A percentile compares a stretch with the other conserved stretches of the same genome.
phyloP scores from a whole-genome alignment of 2,329 filamentous ascomycete genomes.

The Fusarium sp. region DNA sequence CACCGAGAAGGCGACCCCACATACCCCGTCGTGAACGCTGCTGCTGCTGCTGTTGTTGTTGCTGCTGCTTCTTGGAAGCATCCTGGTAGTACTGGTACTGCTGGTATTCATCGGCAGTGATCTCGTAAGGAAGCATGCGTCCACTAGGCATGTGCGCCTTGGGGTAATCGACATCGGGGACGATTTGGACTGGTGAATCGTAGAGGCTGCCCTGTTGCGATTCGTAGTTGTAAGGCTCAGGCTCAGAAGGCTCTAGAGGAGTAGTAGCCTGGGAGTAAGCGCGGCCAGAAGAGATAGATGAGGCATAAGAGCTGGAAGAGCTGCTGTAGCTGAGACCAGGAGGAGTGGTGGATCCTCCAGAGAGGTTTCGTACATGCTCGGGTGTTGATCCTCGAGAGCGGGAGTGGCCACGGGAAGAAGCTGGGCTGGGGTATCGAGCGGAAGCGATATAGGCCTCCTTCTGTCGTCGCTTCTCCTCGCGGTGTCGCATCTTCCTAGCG shows the following conservation, averaged over 20 bases:
- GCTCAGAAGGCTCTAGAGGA: conserved; percentile 58
- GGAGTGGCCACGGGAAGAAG: conserved; percentile 58
- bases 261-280: conserved; percentile 64
- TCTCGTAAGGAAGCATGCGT: conserved; percentile 65
- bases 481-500: conserved; percentile 62
- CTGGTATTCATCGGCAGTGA: conserved; percentile 63
- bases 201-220: conserved; percentile 56
- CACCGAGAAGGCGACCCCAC: conserved; percentile 65
- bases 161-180: conserved; percentile 54
- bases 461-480: conserved; percentile 58
- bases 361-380: conserved; percentile 55
- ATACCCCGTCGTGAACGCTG: conserved; percentile 59
- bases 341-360: conserved; percentile 52
- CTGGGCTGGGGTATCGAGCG: conserved; percentile 58
- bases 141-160: conserved; percentile 49
- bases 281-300: conserved; percentile 60
- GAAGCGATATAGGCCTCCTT: conserved; percentile 52
- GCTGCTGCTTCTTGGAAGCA: conserved; percentile 56
- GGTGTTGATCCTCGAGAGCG: conserved; percentile 55
- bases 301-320: conserved; percentile 62
- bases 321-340: conserved; percentile 63
- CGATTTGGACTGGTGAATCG: conserved; percentile 62
- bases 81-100: conserved; percentile 57
- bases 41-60: conserved; percentile 49
- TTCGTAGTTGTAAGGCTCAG: conserved; percentile 57